A percentile compares a stretch with the other conserved stretches of the same genome.
phyloP scores from a whole-genome alignment of 768 basidiomycete genomes.

The Collybiopsis luxurians region DNA sequence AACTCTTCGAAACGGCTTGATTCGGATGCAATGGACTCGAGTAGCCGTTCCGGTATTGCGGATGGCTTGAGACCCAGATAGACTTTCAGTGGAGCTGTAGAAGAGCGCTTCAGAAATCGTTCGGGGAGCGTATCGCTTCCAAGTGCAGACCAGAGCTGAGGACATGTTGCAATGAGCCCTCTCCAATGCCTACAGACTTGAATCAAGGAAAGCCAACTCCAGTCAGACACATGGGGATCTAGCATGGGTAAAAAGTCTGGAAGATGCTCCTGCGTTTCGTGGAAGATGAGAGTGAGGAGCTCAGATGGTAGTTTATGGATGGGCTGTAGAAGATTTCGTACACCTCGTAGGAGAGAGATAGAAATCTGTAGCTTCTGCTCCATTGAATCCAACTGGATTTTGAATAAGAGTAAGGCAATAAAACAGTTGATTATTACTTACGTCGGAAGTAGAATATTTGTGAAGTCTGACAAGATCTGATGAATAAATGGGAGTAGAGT shows the following conservation, averaged over 20 bases:
- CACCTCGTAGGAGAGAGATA: slow-evolving; percentile 6
- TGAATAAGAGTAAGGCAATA: background rate
- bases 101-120: slow-evolving; percentile 9
- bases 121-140: slow-evolving; percentile 6
- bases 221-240: background rate
- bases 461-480: background rate
- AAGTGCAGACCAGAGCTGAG: slow-evolving; percentile 8
- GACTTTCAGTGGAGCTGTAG: background rate
- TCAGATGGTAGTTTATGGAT: slow-evolving; percentile 8
- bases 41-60: background rate
- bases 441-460: slow-evolving; percentile 2
- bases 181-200: slow-evolving; percentile 14
- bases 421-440: background rate
- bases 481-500: background rate
- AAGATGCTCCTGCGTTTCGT: slow-evolving; percentile 7
- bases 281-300: slow-evolving; percentile 10
- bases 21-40: slow-evolving; percentile 1
- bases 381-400: slow-evolving; percentile 2
- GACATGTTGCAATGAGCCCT: slow-evolving; percentile 7
- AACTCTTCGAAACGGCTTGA: slow-evolving; percentile 5
- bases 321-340: slow-evolving; percentile 8
- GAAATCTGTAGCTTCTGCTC: slow-evolving; percentile 9
- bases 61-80: slow-evolving; percentile 1
- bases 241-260: slow-evolving; percentile 8
- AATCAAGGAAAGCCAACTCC: slow-evolving; percentile 7